These are phyloP conservation scores for Clarireedia homoeocarpa DNA, from an alignment of 2,329 filamentous ascomycete genomes.

Conservation along the genomic window DNA sequence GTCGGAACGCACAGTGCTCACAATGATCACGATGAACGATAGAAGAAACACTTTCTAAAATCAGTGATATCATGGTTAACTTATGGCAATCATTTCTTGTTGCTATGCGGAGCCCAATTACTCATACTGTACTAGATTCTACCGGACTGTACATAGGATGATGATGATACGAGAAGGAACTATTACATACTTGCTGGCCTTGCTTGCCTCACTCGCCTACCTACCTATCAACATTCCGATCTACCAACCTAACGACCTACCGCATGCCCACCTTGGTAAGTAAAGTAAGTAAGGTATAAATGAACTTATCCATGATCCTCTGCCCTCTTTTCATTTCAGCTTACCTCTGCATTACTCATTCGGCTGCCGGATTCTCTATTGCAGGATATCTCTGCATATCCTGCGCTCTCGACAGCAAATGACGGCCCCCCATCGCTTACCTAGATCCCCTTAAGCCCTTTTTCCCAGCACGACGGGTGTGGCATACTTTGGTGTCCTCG, in stretches of 20 bases:
- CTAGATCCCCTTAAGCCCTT: not conserved
- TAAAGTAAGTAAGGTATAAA: not conserved
- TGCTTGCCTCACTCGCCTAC: not conserved
- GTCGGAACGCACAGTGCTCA: too few relatives aligned
- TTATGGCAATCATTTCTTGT: too few relatives aligned
- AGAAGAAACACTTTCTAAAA: not conserved
- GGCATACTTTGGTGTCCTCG: not conserved
- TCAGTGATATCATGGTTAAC: too few relatives aligned
- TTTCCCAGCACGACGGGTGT: slow-evolving; percentile 1
- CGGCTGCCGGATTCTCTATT: not conserved
- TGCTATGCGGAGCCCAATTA: too few relatives aligned
- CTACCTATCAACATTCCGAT: not conserved
- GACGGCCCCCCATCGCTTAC: not conserved
- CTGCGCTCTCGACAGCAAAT: not conserved
- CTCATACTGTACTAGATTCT: too few relatives aligned
- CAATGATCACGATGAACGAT: too few relatives aligned
- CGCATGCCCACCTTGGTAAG: too few relatives aligned
- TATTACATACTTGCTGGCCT: too few relatives aligned
- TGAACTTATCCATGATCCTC: not conserved
- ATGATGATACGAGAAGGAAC: not conserved
- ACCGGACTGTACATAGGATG: not conserved
- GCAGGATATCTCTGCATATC: not conserved
- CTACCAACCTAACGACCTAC: not conserved
- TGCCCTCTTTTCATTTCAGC: not conserved
- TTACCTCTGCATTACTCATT: not conserved